phyloP scores from a whole-genome alignment of 2,329 filamentous ascomycete genomes.

The Sclerotinia borealis region DNA sequence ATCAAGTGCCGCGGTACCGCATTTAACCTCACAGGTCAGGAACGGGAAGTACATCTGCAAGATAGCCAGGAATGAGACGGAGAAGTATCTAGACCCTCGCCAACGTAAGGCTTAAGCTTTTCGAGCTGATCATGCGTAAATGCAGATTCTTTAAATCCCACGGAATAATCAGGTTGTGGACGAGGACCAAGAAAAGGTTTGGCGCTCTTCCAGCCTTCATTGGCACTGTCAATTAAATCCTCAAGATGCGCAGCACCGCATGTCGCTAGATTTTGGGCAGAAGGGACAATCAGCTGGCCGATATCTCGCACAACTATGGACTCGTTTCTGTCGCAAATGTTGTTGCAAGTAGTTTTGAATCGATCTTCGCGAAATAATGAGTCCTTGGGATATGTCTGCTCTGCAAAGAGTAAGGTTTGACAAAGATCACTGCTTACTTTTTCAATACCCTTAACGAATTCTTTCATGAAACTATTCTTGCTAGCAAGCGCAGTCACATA shows the following conservation, averaged over 20 bases:
- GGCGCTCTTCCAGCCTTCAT: slow-evolving; percentile 38
- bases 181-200: slow-evolving; percentile 34
- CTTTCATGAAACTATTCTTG: slow-evolving; percentile 38
- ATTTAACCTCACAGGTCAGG: slow-evolving; percentile 43
- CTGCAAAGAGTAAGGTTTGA: slow-evolving; percentile 29
- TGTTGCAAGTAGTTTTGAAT: slow-evolving; percentile 34
- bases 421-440: slow-evolving; percentile 32
- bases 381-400: slow-evolving; percentile 32
- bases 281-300: neutral
- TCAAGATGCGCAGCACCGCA: slow-evolving; percentile 25
- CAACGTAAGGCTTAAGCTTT: slow-evolving; percentile 34
- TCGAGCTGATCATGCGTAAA: slow-evolving; percentile 39
- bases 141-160: slow-evolving; percentile 36
- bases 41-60: slow-evolving; percentile 45
- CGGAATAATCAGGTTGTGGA: too few relatives aligned
- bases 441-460: slow-evolving; percentile 32
- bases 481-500: slow-evolving; percentile 36
- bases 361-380: slow-evolving; percentile 37
- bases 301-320: slow-evolving; percentile 3
- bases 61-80: slow-evolving; percentile 40
- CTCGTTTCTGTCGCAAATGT: neutral
- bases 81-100: slow-evolving; percentile 22
- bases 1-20: slow-evolving; percentile 34
- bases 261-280: neutral
- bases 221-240: slow-evolving; percentile 36